Evolutionary conservation across 2,329 filamentous ascomycete genomes (phyloP).

Genomic region (Epichloe sibirici): DNA sequence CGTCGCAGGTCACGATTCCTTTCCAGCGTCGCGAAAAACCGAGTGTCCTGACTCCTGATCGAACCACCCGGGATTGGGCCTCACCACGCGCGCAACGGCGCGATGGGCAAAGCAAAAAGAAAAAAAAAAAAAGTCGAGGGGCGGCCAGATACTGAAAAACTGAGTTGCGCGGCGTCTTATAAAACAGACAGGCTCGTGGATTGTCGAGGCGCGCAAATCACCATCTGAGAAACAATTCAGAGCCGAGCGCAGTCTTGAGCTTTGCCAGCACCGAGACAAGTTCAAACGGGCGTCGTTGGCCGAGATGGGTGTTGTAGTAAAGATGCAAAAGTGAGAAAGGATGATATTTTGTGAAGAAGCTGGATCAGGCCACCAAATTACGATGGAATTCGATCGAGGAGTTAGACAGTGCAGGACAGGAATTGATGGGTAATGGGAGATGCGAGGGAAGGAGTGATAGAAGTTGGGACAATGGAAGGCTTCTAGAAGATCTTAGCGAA

Average conservation of each 20-base stretch:
- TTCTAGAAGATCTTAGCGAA: constrained; percentile 22
- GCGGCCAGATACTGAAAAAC: background rate
- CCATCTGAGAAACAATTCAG: background rate
- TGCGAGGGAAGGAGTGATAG: constrained; percentile 5
- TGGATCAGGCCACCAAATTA: background rate
- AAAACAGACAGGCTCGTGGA: background rate
- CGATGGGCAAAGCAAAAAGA: background rate
- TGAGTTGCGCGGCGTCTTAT: background rate
- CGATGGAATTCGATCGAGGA: background rate
- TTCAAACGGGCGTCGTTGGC: background rate
- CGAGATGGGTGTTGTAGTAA: background rate
- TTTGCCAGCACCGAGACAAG: background rate
- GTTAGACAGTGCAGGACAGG: background rate
- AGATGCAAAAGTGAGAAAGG: background rate
- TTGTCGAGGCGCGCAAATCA: background rate
- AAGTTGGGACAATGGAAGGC: constrained; percentile 7
- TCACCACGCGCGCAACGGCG: background rate
- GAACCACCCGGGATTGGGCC: background rate
- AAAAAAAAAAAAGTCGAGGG: background rate
- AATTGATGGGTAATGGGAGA: background rate
- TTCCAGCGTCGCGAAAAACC: background rate
- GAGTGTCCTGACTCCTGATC: background rate
- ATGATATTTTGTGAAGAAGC: background rate
- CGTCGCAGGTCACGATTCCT: background rate
- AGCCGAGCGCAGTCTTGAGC: constrained; percentile 1